Evolutionary conservation across 352 stramenopile genomes (phyloP).

Genomic region (Aphanomyces stellatus): DNA sequence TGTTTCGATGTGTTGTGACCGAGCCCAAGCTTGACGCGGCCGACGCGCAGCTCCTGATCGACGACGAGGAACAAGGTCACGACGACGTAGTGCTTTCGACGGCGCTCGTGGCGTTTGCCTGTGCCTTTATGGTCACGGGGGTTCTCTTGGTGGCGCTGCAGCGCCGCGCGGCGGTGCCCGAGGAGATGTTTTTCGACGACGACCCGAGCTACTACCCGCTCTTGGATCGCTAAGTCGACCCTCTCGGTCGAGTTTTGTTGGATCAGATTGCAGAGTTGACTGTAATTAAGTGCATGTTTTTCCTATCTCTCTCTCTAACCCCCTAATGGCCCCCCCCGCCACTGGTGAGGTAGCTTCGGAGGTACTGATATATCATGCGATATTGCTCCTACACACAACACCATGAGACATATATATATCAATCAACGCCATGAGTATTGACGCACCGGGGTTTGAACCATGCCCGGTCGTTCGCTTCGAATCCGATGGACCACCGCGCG

Average conservation of each 20-base stretch:
- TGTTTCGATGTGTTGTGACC: conserved; percentile 8
- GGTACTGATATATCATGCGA: conserved; percentile 75
- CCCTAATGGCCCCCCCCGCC: too few relatives aligned
- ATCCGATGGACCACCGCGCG: conserved; percentile 45
- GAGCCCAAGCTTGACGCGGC: neutral
- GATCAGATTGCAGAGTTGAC: too few relatives aligned
- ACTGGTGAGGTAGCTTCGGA: too few relatives aligned
- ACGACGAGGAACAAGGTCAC: neutral
- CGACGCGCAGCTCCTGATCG: neutral
- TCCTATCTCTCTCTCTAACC: too few relatives aligned
- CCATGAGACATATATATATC: neutral
- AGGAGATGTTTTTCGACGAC: neutral
- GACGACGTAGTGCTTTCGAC: neutral
- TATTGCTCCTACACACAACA: conserved; percentile 55
- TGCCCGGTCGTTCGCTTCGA: conserved; percentile 61
- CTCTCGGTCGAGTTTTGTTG: neutral
- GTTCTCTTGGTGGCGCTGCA: neutral
- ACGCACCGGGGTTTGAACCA: conserved; percentile 77
- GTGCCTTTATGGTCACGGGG: neutral
- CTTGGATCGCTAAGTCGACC: neutral
- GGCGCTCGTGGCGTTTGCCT: neutral
- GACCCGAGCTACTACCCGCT: conserved; percentile 10
- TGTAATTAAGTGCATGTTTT: too few relatives aligned
- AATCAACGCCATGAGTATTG: neutral
- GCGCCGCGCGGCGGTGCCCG: neutral